phyloP scores from a whole-genome alignment of 805 yeast species.

The Sporopachydermia quercuum region DNA sequence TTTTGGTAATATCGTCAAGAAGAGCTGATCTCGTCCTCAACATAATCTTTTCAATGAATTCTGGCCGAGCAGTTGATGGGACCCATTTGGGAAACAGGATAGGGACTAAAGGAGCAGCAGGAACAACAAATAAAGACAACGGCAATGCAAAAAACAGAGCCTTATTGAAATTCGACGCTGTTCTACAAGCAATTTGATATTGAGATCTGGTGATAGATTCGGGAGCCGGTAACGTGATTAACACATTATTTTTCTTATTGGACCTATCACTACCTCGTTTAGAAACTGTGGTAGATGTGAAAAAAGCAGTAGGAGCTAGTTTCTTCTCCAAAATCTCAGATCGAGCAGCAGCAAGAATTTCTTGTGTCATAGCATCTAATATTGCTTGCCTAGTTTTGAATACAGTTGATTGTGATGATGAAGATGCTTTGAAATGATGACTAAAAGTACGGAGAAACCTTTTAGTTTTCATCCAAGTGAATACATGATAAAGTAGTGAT shows the following conservation, averaged over 20 bases:
- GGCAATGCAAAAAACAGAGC: conserved; percentile 45
- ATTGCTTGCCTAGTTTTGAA: neutral
- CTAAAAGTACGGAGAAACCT: neutral
- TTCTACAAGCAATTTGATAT: conserved; percentile 35
- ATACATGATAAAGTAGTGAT: neutral
- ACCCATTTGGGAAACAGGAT: conserved; percentile 38
- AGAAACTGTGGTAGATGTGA: neutral
- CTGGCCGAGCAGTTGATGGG: conserved; percentile 41
- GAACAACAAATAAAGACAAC: conserved; percentile 40
- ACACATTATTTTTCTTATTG: conserved; percentile 22
- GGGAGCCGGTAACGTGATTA: conserved; percentile 21
- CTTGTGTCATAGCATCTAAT: neutral
- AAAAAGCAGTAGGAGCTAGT: neutral
- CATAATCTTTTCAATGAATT: neutral
- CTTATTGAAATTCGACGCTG: conserved; percentile 33
- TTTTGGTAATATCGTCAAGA: conserved; percentile 26
- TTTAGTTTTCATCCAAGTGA: neutral
- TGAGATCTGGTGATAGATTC: conserved; percentile 26
- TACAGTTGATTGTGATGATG: neutral
- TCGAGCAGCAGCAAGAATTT: neutral
- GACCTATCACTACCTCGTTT: conserved; percentile 14
- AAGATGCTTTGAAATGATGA: neutral
- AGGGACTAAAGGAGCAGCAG: conserved; percentile 34
- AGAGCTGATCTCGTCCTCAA: neutral
- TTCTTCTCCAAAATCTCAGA: neutral